Conservation (phyloP, 2,329 filamentous ascomycete genomes). For the Epichloe sp. region DNA sequence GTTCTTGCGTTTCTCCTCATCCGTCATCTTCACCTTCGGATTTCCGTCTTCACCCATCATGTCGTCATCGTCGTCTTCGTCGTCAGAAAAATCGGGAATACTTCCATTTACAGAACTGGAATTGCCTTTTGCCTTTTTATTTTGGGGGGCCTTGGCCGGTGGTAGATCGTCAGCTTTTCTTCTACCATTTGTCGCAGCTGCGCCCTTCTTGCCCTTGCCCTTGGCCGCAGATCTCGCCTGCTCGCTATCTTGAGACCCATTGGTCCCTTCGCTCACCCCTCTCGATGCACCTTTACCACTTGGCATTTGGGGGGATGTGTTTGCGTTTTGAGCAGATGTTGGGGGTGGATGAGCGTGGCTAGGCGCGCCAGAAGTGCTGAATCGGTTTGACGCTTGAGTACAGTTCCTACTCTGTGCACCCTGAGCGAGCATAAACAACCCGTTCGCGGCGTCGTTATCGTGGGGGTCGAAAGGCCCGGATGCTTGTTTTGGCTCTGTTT, state of each 20-base stretch:
- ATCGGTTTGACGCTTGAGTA: constrained; percentile 36
- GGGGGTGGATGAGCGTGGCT: constrained; percentile 36
- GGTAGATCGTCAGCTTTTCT: constrained; percentile 63
- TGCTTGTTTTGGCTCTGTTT: constrained; percentile 36
- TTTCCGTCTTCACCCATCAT: constrained; percentile 42
- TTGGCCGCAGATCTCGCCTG: constrained; percentile 51
- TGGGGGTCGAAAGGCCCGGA: constrained; percentile 65
- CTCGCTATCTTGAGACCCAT: constrained; percentile 61
- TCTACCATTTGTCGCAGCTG: constrained; percentile 47
- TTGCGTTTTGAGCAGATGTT: constrained; percentile 21
- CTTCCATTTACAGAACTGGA: constrained; percentile 14
- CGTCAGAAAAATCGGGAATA: constrained; percentile 37
- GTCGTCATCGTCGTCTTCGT: constrained; percentile 32
- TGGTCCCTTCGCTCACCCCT: constrained; percentile 55
- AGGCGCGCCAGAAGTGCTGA: constrained; percentile 32
- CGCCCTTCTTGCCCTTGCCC: constrained; percentile 58
- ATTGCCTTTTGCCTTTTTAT: constrained; percentile 55
- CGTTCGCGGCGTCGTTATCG: constrained; percentile 91
- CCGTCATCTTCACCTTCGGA: constrained; percentile 75
- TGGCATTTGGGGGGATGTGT: constrained; percentile 38
- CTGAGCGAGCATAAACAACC: constrained; percentile 76
- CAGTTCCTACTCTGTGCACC: constrained; percentile 55
- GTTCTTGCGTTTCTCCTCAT: constrained; percentile 97
- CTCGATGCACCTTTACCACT: constrained; percentile 35
- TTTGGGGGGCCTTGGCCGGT: constrained; percentile 45